Conservation (phyloP, 2,329 filamentous ascomycete genomes). For the Trichoderma sp. region DNA sequence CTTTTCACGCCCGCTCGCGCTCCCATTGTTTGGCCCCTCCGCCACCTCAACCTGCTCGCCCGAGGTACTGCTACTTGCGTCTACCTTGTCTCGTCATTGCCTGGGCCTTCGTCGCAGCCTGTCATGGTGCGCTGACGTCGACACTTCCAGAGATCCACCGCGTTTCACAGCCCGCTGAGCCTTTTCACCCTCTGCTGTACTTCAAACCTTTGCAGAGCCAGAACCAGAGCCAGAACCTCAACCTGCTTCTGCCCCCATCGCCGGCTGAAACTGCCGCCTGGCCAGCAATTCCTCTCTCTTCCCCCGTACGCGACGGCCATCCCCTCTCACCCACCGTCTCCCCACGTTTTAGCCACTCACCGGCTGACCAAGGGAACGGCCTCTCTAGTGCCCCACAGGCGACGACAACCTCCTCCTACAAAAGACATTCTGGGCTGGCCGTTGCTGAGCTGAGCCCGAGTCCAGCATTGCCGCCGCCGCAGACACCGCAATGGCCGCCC, state of each 20-base stretch:
- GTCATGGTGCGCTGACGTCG: slow-evolving; percentile 47
- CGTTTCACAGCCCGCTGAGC: slow-evolving; percentile 30
- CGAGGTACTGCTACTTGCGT: not conserved
- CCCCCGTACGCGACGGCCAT: slow-evolving; percentile 16
- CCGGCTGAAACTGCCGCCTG: slow-evolving; percentile 12
- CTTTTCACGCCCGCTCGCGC: slow-evolving; percentile 1
- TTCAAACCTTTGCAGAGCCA: not conserved
- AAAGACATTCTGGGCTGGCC: slow-evolving; percentile 17
- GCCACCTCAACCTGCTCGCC: not conserved
- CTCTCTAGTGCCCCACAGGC: slow-evolving; percentile 17
- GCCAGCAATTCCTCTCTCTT: slow-evolving; percentile 7
- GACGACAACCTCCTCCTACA: slow-evolving; percentile 21
- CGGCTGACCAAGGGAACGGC: slow-evolving; percentile 16
- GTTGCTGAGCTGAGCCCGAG: not conserved
- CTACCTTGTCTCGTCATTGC: slow-evolving; percentile 16
- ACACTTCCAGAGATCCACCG: slow-evolving; percentile 37
- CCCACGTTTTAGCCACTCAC: slow-evolving; percentile 19
- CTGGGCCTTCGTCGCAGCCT: not conserved
- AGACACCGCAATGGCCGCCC: slow-evolving; percentile 60
- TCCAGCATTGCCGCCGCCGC: slow-evolving; percentile 16
- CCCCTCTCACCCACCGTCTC: slow-evolving; percentile 10
- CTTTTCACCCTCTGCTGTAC: slow-evolving; percentile 21
- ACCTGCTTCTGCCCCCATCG: slow-evolving; percentile 22
- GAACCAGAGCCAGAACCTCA: slow-evolving; percentile 12
- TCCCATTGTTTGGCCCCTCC: slow-evolving; percentile 6